Percentiles rank a stretch among this genome's conserved stretches.
Evolutionary conservation across 345 rosid genomes (phyloP).

Genomic region (Euphorbia pulcherrima): DNA sequence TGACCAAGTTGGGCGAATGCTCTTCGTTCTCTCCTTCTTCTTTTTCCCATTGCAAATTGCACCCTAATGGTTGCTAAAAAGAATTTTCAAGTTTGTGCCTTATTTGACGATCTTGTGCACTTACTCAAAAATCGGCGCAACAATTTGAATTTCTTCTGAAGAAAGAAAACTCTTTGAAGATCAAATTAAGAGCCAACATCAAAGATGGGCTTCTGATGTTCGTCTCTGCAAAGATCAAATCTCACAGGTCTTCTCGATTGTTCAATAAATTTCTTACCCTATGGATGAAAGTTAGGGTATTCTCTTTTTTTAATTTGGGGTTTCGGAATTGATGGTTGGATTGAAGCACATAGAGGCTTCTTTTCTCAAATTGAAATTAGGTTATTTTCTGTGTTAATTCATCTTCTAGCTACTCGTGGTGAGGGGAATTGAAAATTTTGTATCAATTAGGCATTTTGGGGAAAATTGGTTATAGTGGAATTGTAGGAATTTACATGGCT

Average conservation of each 20-base stretch:
- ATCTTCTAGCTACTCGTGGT: not conserved
- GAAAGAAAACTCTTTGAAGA: conserved; percentile 61
- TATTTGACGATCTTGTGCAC: no score
- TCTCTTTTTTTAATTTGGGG: conserved; percentile 14
- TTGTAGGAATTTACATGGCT: not conserved
- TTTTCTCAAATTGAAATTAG: conserved; percentile 47
- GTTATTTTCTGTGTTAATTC: conserved; percentile 25
- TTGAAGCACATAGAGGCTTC: conserved; percentile 50
- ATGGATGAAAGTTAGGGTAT: conserved; percentile 28
- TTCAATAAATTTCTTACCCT: conserved; percentile 10
- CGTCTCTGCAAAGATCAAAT: conserved; percentile 43
- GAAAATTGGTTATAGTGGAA: not conserved
- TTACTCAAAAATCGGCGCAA: conserved; percentile 54
- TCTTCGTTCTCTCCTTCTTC: no score
- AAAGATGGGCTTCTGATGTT: conserved; percentile 47
- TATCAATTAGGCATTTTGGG: not conserved
- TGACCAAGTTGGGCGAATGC: no score
- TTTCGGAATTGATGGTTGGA: conserved; percentile 36
- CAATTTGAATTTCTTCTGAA: conserved; percentile 55
- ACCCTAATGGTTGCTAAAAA: no score
- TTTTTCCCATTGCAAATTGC: no score
- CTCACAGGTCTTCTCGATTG: conserved; percentile 45
- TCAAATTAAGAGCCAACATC: conserved; percentile 39
- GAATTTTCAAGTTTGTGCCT: no score
- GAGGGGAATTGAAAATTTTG: not conserved